Conservation (phyloP, 108 stramenopile species). For the Cyclotella choctawhatcheeana region DNA sequence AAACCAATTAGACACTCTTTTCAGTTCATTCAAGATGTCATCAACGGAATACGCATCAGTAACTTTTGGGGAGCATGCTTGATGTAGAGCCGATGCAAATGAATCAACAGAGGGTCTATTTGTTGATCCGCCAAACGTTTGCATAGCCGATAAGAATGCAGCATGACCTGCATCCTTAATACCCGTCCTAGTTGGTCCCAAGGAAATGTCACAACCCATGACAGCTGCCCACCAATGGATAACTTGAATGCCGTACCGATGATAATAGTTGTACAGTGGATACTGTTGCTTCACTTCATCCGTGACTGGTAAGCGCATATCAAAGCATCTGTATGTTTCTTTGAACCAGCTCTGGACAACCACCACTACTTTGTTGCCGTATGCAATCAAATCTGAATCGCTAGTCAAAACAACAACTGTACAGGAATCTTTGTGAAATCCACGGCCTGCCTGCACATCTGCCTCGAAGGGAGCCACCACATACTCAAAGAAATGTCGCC, state of each 20-base stretch:
- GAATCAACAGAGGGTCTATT: background rate
- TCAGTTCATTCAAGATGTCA: background rate
- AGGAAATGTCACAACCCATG: slow-evolving; percentile 7
- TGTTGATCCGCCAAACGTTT: background rate
- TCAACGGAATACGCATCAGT: background rate
- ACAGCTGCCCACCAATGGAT: slow-evolving; percentile 17
- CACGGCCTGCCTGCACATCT: slow-evolving; percentile 22
- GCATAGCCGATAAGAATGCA: background rate
- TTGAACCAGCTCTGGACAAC: background rate
- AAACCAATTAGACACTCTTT: slow-evolving; percentile 1
- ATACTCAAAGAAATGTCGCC: background rate
- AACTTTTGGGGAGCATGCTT: background rate
- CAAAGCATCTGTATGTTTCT: background rate
- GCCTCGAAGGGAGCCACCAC: slow-evolving; percentile 22
- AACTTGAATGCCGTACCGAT: background rate
- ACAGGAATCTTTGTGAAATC: too few relatives aligned
- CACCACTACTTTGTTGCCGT: background rate
- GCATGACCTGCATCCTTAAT: background rate
- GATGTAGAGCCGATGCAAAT: background rate
- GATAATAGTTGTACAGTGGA: slow-evolving; percentile 7
- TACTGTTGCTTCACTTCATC: slow-evolving; percentile 1
- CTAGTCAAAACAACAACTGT: background rate
- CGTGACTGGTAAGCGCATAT: slow-evolving; percentile 1
- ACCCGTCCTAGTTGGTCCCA: background rate
- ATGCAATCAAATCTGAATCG: slow-evolving; percentile 12